Evolutionary conservation across 441 rosid species (phyloP).

Genomic region (Gossypium trilobum): DNA sequence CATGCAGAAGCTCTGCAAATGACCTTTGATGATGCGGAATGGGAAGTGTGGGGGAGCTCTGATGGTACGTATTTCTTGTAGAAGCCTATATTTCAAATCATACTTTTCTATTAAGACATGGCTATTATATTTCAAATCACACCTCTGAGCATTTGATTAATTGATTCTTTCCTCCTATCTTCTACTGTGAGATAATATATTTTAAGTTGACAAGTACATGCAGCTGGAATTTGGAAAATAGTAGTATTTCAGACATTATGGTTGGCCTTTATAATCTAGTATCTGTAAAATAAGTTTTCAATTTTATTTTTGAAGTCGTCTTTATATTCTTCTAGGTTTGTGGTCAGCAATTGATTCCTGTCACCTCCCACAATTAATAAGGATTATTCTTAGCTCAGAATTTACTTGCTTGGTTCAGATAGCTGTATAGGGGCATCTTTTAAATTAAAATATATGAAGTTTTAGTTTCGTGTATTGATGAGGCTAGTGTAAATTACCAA

Average conservation of each 20-base stretch:
- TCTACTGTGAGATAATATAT: background rate
- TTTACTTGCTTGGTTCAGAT: background rate
- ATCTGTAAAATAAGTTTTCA: background rate
- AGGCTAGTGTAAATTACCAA: background rate
- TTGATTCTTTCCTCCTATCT: background rate
- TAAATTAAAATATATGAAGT: background rate
- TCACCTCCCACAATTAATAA: background rate
- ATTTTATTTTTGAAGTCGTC: background rate
- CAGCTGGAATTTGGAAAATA: slow-evolving; percentile 1
- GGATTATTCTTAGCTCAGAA: slow-evolving; percentile 3
- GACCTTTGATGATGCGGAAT: slow-evolving; percentile 43
- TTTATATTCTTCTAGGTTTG: background rate
- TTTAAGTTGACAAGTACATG: background rate
- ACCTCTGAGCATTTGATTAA: background rate
- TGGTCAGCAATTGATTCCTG: background rate
- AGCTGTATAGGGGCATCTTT: background rate
- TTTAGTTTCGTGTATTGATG: background rate
- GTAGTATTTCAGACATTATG: background rate
- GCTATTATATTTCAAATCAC: background rate
- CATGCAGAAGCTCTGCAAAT: slow-evolving; percentile 68
- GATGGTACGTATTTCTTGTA: slow-evolving; percentile 45
- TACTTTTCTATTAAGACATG: background rate
- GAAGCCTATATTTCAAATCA: slow-evolving; percentile 14
- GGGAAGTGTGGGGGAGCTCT: slow-evolving; percentile 38
- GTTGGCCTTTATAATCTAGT: background rate